A percentile compares a stretch with the other conserved stretches of the same genome.
phyloP scores from a whole-genome alignment of 2,329 filamentous ascomycete genomes.

The Ophiostoma perfectum region DNA sequence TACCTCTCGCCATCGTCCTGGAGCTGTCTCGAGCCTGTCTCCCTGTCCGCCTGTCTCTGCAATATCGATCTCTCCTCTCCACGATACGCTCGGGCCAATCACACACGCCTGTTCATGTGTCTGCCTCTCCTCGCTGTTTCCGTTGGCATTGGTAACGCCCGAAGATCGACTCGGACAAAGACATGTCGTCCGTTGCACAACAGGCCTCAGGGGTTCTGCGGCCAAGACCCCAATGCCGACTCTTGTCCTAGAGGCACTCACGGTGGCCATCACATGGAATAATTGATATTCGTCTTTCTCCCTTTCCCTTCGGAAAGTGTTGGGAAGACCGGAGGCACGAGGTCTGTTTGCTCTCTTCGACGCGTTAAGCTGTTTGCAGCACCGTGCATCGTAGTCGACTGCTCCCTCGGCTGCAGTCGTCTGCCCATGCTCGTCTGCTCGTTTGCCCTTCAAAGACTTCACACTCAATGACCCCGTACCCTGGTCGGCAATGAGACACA shows the following conservation, averaged over 20 bases:
- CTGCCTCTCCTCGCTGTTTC: not conserved
- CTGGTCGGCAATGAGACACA: not conserved
- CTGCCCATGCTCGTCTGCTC: constrained; percentile 4
- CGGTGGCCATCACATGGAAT: not conserved
- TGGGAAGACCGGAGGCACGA: not conserved
- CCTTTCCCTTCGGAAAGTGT: not conserved
- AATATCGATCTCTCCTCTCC: not conserved
- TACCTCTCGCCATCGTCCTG: too few relatives aligned
- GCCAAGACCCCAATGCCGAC: constrained; percentile 1
- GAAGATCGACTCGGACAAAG: constrained; percentile 11
- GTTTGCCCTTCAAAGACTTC: not conserved
- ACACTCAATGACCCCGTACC: not conserved
- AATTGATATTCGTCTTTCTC: not conserved
- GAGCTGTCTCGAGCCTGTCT: not conserved
- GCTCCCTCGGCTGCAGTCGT: not conserved
- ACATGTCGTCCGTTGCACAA: constrained; percentile 10
- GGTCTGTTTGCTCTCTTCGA: not conserved
- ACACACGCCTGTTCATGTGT: not conserved
- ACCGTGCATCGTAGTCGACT: not conserved
- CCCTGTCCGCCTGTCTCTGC: not conserved
- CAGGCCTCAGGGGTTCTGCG: not conserved
- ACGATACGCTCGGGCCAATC: not conserved
- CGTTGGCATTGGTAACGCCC: constrained; percentile 11
- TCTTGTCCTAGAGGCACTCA: not conserved
- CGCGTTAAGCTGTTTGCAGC: not conserved